phyloP scores from a whole-genome alignment of 495 filamentous ascomycete genomes.

The Neurospora sp. region DNA sequence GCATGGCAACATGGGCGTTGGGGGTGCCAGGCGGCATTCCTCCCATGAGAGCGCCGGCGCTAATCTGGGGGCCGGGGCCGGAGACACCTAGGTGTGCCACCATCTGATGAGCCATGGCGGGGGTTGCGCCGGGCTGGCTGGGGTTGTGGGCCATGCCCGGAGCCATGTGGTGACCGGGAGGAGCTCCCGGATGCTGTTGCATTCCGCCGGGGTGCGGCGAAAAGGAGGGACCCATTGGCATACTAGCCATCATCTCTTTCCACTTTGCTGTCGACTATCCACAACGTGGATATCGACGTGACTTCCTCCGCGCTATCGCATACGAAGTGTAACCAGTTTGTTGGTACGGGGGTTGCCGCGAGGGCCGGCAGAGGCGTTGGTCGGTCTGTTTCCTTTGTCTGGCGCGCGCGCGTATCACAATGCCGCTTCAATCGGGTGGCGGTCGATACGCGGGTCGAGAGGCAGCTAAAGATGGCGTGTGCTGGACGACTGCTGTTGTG shows the following conservation, averaged over 20 bases:
- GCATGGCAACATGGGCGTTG: constrained; percentile 61
- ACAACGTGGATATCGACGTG: constrained; percentile 41
- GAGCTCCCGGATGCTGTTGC: constrained; percentile 59
- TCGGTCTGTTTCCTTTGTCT: not conserved
- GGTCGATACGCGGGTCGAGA: constrained; percentile 7
- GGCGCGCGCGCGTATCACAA: constrained; percentile 6
- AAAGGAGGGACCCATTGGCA: constrained; percentile 55
- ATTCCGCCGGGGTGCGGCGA: constrained; percentile 61
- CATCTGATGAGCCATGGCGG: constrained; percentile 59
- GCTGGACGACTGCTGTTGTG: not conserved
- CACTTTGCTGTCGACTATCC: constrained; percentile 33
- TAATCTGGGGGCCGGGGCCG: constrained; percentile 68
- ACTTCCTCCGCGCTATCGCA: constrained; percentile 29
- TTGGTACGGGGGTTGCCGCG: not conserved
- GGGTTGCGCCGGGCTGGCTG: constrained; percentile 57
- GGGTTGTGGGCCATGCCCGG: constrained; percentile 46
- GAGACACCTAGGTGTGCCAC: constrained; percentile 75
- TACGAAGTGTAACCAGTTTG: constrained; percentile 21
- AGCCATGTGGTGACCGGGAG: constrained; percentile 62
- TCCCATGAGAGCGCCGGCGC: constrained; percentile 64
- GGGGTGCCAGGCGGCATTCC: constrained; percentile 71
- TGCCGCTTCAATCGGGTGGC: constrained; percentile 5
- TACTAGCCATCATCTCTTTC: constrained; percentile 50
- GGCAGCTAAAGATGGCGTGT: not conserved
- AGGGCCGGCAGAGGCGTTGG: constrained; percentile 1